phyloP scores from a whole-genome alignment of 208 protist genomes.

The Histomonas meleagridis region DNA sequence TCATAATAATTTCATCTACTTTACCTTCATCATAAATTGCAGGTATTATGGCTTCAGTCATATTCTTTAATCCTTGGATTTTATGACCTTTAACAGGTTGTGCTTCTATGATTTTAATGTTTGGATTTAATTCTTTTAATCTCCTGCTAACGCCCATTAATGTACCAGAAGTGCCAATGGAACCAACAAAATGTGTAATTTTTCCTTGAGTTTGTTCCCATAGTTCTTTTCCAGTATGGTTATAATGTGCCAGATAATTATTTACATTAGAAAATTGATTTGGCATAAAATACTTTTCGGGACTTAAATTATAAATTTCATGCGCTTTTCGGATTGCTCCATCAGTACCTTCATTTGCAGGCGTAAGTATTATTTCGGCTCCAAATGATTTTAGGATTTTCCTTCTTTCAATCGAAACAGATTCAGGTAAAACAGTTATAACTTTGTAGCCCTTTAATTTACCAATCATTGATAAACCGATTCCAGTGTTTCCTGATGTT shows the following conservation, averaged over 20 bases:
- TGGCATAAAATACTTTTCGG: constrained; percentile 38
- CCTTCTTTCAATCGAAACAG: constrained; percentile 88
- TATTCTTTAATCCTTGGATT: background rate
- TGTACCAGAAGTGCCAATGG: constrained; percentile 36
- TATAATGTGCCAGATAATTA: constrained; percentile 68
- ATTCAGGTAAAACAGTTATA: constrained; percentile 85
- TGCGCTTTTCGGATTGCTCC: constrained; percentile 61
- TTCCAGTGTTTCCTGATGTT: constrained; percentile 72
- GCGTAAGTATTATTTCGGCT: constrained; percentile 79
- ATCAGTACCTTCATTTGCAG: constrained; percentile 77
- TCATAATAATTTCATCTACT: background rate
- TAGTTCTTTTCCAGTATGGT: constrained; percentile 72
- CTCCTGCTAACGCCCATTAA: background rate
- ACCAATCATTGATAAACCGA: constrained; percentile 72
- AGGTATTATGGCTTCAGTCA: constrained; percentile 12
- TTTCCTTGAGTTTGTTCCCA: background rate
- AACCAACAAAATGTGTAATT: constrained; percentile 7
- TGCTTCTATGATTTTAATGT: constrained; percentile 5
- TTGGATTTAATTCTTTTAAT: constrained; percentile 28
- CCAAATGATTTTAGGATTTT: constrained; percentile 68
- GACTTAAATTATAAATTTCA: constrained; percentile 4
- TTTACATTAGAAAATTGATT: constrained; percentile 66
- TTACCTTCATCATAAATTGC: background rate
- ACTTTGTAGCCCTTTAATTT: constrained; percentile 79
- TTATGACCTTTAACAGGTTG: background rate